These are phyloP conservation scores for Parastagonospora nodorum DNA, from an alignment of 2,329 filamentous ascomycete species.

Conservation along the genomic window DNA sequence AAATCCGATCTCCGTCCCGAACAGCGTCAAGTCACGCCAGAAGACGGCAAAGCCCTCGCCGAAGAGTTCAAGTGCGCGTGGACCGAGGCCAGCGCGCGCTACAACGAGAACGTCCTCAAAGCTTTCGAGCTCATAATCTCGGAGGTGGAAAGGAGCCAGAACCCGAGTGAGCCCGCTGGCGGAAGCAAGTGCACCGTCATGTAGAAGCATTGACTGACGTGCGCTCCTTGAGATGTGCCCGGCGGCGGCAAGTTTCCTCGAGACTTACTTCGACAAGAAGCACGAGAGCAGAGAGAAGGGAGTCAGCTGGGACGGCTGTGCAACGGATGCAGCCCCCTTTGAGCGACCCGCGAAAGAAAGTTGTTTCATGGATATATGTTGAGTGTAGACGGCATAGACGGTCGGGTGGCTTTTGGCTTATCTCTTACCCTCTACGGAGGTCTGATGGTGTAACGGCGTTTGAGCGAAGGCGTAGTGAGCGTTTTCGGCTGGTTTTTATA, in stretches of 20 bases:
- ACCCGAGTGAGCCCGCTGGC: conserved; percentile 80
- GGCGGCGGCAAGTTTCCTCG: conserved; percentile 3
- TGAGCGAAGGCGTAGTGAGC: conserved; percentile 31
- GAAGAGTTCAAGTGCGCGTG: conserved; percentile 90
- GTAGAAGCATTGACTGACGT: conserved; percentile 57
- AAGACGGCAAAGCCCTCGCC: conserved; percentile 82
- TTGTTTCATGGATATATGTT: neutral
- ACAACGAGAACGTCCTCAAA: conserved; percentile 90
- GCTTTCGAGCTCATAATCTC: conserved; percentile 93
- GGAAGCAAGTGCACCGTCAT: conserved; percentile 84
- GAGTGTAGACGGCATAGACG: conserved; percentile 29
- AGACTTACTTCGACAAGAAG: conserved; percentile 2
- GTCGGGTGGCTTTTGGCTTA: conserved; percentile 5
- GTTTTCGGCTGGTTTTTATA: conserved; percentile 9
- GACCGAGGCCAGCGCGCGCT: conserved; percentile 92
- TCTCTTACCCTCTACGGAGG: conserved; percentile 11
- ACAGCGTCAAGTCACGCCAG: conserved; percentile 85
- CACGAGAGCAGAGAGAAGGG: conserved; percentile 1
- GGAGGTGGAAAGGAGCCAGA: conserved; percentile 93
- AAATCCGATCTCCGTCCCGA: conserved; percentile 93
- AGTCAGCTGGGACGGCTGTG: neutral
- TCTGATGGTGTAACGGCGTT: conserved; percentile 32
- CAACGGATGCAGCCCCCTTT: neutral
- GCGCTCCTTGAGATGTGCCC: conserved; percentile 6
- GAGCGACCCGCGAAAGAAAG: neutral